phyloP scores from a whole-genome alignment of 164 flowering plant species.

The Umbilicus rupestris region DNA sequence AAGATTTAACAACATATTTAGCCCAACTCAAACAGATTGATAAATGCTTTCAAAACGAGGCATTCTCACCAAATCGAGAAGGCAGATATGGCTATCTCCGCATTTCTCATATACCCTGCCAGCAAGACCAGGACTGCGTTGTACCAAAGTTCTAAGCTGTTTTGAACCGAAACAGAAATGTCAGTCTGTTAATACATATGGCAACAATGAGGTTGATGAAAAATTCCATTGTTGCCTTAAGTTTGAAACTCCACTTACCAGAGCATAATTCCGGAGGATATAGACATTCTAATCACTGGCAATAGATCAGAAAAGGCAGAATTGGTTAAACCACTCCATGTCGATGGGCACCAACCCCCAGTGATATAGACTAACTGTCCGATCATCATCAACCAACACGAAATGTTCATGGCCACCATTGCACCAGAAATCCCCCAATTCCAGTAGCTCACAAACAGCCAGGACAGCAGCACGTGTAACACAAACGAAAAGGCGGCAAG shows the following conservation, averaged over 20 bases:
- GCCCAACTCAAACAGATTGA: background rate
- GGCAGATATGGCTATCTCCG: slow-evolving; percentile 5
- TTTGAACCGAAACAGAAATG: background rate
- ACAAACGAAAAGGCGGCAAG: slow-evolving; percentile 3
- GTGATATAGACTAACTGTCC: slow-evolving; percentile 7
- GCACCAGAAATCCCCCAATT: slow-evolving; percentile 5
- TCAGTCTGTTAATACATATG: background rate
- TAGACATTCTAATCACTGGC: slow-evolving; percentile 7
- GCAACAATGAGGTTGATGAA: background rate
- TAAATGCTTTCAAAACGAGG: background rate
- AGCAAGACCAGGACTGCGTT: slow-evolving; percentile 5
- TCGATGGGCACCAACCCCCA: slow-evolving; percentile 3
- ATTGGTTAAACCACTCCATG: slow-evolving; percentile 2
- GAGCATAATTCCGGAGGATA: slow-evolving; percentile 6
- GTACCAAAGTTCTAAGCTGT: slow-evolving; percentile 10
- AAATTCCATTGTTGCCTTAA: background rate
- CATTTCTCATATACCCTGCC: slow-evolving; percentile 8
- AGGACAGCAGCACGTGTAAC: background rate
- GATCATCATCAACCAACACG: slow-evolving; percentile 1
- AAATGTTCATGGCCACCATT: slow-evolving; percentile 2
- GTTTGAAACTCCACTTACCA: slow-evolving; percentile 2
- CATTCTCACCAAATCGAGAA: slow-evolving; percentile 6
- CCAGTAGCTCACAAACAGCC: slow-evolving; percentile 4
- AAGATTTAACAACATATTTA: background rate
- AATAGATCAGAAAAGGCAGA: slow-evolving; percentile 4